Evolutionary conservation across 768 basidiomycete genomes (phyloP).

Genomic region (Phylloporus sp.): DNA sequence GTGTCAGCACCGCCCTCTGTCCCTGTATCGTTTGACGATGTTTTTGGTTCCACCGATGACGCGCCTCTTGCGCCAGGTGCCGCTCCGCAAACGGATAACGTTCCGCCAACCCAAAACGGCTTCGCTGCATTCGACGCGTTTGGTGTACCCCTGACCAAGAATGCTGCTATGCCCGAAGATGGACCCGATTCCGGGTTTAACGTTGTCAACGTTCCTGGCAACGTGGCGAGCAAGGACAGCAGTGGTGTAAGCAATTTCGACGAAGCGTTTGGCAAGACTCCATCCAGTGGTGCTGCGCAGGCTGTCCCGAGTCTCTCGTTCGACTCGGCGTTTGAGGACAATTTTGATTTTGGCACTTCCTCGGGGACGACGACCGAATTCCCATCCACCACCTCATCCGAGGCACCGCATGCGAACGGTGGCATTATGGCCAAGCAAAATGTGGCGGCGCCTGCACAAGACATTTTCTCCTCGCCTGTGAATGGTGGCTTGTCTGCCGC

Average conservation of each 20-base stretch:
- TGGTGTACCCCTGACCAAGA: conserved; percentile 33
- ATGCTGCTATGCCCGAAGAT: conserved; percentile 15
- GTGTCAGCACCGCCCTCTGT: conserved; percentile 3
- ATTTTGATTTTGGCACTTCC: conserved; percentile 56
- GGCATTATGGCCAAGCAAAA: conserved; percentile 8
- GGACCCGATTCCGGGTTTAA: conserved; percentile 19
- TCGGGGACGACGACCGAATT: conserved; percentile 31
- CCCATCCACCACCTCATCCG: conserved; percentile 24
- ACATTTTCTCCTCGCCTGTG: conserved; percentile 12
- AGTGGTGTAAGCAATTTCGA: conserved; percentile 59
- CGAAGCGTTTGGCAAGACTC: conserved; percentile 61
- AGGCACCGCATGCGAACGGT: conserved; percentile 25
- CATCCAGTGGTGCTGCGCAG: conserved; percentile 34
- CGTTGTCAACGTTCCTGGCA: conserved; percentile 14
- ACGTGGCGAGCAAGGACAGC: conserved; percentile 10
- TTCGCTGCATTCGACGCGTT: conserved; percentile 32
- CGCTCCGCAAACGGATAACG: conserved; percentile 16
- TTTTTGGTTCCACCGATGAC: conserved; percentile 39
- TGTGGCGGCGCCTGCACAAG: conserved; percentile 3
- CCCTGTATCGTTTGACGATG: conserved; percentile 48
- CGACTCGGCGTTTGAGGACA: conserved; percentile 58
- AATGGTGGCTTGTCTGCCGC: conserved; percentile 7
- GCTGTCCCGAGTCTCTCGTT: conserved; percentile 48
- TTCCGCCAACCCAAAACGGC: conserved; percentile 12
- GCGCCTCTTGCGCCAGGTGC: conserved; percentile 19